Percentiles rank a stretch among this genome's conserved stretches.
phyloP scores from a whole-genome alignment of 2,329 filamentous ascomycete genomes.

The Cytospora leucostoma region DNA sequence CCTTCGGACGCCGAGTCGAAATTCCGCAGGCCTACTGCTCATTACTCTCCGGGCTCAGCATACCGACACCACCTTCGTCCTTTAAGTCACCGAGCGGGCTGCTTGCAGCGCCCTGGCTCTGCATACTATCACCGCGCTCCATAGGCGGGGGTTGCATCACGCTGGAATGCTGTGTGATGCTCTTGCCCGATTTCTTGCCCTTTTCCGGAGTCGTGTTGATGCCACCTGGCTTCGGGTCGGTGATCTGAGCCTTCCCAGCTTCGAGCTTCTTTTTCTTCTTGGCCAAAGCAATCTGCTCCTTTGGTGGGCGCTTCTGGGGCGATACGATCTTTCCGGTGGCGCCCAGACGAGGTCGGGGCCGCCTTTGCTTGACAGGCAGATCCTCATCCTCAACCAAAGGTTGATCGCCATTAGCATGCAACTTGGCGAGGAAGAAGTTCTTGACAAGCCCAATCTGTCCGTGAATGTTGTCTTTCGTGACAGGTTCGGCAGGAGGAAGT shows the following conservation, averaged over 20 bases:
- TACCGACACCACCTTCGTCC: constrained; percentile 64
- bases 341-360: constrained; percentile 63
- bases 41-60: constrained; percentile 85
- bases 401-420: constrained; percentile 80
- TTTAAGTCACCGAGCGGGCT: constrained; percentile 60
- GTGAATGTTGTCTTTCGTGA: constrained; percentile 76
- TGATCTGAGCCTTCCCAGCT: constrained; percentile 50
- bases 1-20: background rate
- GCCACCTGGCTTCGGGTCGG: constrained; percentile 43
- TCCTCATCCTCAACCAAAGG: constrained; percentile 93
- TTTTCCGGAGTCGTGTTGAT: constrained; percentile 41
- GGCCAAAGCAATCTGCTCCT: constrained; percentile 79
- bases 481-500: constrained; percentile 70
- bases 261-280: constrained; percentile 86
- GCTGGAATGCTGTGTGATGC: constrained; percentile 39
- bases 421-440: constrained; percentile 87
- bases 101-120: constrained; percentile 59
- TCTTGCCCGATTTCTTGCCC: constrained; percentile 54
- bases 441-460: constrained; percentile 84
- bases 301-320: constrained; percentile 78
- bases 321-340: constrained; percentile 84
- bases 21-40: constrained; percentile 41
- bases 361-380: constrained; percentile 87
- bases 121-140: constrained; percentile 61
- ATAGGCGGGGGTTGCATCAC: constrained; percentile 49